Conservation (phyloP, 805 yeast species). For the Tetrapisispora fleetii region DNA sequence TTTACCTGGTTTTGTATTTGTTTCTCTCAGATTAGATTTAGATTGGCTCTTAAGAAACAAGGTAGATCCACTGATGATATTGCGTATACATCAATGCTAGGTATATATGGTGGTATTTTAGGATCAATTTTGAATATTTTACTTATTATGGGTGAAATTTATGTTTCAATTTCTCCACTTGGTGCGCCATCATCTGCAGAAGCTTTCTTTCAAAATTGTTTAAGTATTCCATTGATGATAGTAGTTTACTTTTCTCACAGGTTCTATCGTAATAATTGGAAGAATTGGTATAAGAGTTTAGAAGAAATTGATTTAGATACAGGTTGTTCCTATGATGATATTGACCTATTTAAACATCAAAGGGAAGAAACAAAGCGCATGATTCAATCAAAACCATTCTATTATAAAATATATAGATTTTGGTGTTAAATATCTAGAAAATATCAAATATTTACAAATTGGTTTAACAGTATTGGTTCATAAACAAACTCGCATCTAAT, state of each 20-base stretch:
- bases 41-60: conserved; percentile 43
- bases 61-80: conserved; percentile 41
- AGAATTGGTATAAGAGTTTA: conserved; percentile 30
- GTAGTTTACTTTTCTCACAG: conserved; percentile 51
- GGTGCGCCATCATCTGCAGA: conserved; percentile 43
- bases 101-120: conserved; percentile 34
- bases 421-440: conserved; percentile 23
- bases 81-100: conserved; percentile 40
- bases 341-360: conserved; percentile 38
- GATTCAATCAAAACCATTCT: conserved; percentile 25
- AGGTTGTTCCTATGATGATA: conserved; percentile 47
- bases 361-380: conserved; percentile 25
- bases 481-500: too few relatives aligned
- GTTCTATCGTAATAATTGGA: conserved; percentile 34
- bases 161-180: conserved; percentile 61
- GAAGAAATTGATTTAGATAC: conserved; percentile 49
- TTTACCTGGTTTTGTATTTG: conserved; percentile 75
- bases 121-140: conserved; percentile 40
- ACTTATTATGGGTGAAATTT: conserved; percentile 47
- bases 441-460: background rate
- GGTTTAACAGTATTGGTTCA: background rate
- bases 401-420: conserved; percentile 27
- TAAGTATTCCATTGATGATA: conserved; percentile 57
- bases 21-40: conserved; percentile 58
- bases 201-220: conserved; percentile 53